Evolutionary conservation across 345 rosid species (phyloP), one percentile per base, ranked within the genome.

Genomic region (Gossypioides kirkii): DNA sequence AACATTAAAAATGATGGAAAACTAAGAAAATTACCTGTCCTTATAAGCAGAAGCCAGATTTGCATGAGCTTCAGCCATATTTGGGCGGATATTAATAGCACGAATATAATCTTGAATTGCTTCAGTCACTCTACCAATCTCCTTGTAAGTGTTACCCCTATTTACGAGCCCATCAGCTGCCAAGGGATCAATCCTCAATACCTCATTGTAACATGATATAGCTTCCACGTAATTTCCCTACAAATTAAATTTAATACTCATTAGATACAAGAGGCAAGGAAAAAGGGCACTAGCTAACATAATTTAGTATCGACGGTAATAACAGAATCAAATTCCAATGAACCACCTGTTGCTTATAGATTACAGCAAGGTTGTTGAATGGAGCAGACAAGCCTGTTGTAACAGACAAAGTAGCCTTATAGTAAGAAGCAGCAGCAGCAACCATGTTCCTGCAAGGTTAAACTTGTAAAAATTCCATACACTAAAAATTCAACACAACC

Each of bases 11-110:
- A n/a, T n/a, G n/a, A n/a, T n/a, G n/a, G n/a, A n/a, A n/a, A 61
- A 46, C 17, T 42, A 61, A 45, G 42, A 28, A 12, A 64, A 61
- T 61, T 84, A 93, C 99, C 99, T 96, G 80, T 96, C 99, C 79
- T 96, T 96, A 78, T 96, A 93, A 71, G 99, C 97, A 16, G 99
- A 96, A 74, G 99, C 99, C 78, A 96, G 82, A 82, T 96, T 96
- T 78, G 99, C 99, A 87, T 96, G 99, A 47, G 99, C 99, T 84
- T 96, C 99, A 68, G 98, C 94, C 99, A 96, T 96, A 50, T 87
- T 72, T 54, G 99, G 99, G 67, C 98, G 85, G 72, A 91, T 77
- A 65, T 17, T 90, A 54, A 96, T 93, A 61, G 99, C 98, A 75
- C 86, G 86, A 36, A 87, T 68, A 69, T 96, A 96, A 77, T 96